phyloP scores from a whole-genome alignment of 2,329 filamentous ascomycete species.

The Epicoccum nigrum region DNA sequence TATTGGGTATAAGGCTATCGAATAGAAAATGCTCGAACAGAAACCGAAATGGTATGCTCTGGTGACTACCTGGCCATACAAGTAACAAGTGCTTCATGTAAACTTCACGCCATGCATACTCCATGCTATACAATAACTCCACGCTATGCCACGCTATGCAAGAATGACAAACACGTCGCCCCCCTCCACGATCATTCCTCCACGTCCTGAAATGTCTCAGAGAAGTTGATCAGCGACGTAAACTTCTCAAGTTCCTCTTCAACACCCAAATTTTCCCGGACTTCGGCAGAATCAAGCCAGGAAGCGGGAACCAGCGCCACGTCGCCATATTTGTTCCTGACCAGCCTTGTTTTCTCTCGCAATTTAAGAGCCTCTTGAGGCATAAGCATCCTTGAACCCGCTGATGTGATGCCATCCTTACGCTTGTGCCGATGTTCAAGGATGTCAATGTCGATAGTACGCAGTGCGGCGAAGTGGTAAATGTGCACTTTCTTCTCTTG shows the following conservation, averaged over 20 bases:
- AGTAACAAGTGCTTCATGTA: background rate
- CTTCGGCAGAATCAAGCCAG: conserved; percentile 28
- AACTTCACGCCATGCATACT: too few relatives aligned
- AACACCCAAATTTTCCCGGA: conserved; percentile 20
- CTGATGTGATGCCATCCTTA: conserved; percentile 22
- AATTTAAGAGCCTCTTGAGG: conserved; percentile 9
- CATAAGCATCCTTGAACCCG: conserved; percentile 1
- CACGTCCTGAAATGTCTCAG: conserved; percentile 31
- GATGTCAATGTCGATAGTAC: conserved; percentile 61
- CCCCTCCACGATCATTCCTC: conserved; percentile 9
- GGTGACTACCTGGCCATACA: background rate
- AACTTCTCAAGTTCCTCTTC: conserved; percentile 23
- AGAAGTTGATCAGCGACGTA: conserved; percentile 38
- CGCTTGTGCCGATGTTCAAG: conserved; percentile 52
- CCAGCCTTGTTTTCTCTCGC: conserved; percentile 29
- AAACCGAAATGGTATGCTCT: background rate
- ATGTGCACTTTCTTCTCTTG: conserved; percentile 64
- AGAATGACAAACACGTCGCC: too few relatives aligned
- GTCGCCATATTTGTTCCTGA: conserved; percentile 20
- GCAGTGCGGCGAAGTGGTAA: conserved; percentile 81
- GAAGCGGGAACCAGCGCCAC: conserved; percentile 37
- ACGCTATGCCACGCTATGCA: background rate
- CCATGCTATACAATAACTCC: background rate
- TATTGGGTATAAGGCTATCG: background rate
- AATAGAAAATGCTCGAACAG: background rate